Evolutionary conservation across 1,284 basidiomycete species (phyloP), one percentile per base, ranked within the genome.

Genomic region (Cutaneotrichosporon sp.): DNA sequence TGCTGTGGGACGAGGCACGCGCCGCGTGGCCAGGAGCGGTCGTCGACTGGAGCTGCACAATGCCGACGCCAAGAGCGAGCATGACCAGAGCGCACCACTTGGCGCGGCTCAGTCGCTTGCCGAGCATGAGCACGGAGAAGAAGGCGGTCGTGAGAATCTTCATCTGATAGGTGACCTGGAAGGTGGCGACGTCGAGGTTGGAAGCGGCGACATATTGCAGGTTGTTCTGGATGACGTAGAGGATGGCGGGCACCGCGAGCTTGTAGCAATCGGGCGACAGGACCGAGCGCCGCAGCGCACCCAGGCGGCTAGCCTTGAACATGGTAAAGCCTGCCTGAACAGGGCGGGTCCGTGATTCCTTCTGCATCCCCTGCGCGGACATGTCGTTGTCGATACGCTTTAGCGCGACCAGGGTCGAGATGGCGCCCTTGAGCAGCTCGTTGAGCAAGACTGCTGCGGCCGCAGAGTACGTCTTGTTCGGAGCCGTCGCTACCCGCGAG

Each of bases 161-260:
- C 91, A 95, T 94, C 79, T 95, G 92, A 80, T 95, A 95, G 58
- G 90, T 92, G 73, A 95, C 81, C 64, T 80, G 79, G 81, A 97
- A 98, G 20, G 94, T 95, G 14, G 95, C 92, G 22, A 92, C 92
- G 63, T 93, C 91, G 62, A 98, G 84, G 77, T 97, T 97, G 60
- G 89, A 89, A 25, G 91, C 90, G 16, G 95, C 95, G 62, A 95
- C 89, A 79, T 93, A 97, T 79, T 97, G 95, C 45, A 98, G 84
- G 79, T 93, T 94, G 83, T 97, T 97, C 82, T 98, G 95, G 62
- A 95, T 87, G 71, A 95, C 92, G 65, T 98, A 99, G 69, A 98
- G 89, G 62, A 97, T 85, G 11, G 95, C 95, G 11, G 95, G 95
- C 66, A 98, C 94, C 27, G 92, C 92, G 20, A 98, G 86, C 79